These are phyloP conservation scores for Planoprotostelium fungivorum DNA, from an alignment of 78 protist species.

Conservation along the genomic window DNA sequence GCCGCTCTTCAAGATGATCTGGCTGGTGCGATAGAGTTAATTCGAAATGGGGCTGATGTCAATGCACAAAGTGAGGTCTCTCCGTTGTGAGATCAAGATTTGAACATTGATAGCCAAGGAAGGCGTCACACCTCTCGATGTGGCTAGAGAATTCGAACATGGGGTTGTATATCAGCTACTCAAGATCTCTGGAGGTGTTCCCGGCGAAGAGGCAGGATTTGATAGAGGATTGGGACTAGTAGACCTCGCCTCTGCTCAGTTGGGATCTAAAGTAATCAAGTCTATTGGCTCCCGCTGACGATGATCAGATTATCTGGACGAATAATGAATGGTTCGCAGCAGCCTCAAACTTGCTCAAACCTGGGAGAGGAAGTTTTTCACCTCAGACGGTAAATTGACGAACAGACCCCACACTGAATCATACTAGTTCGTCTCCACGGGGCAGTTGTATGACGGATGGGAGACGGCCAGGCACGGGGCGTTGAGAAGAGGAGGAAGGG, in stretches of 20 bases:
- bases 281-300: neutral
- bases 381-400: neutral
- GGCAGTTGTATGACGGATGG: constrained; percentile 79
- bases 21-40: neutral
- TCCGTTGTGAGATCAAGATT: neutral
- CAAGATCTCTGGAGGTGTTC: neutral
- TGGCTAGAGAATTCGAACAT: neutral
- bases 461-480: constrained; percentile 72
- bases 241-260: neutral
- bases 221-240: neutral
- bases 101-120: too few species aligned
- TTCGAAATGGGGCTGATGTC: neutral
- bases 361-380: neutral
- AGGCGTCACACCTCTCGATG: neutral
- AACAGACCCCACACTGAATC: neutral
- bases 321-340: neutral
- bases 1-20: neutral
- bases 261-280: neutral
- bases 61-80: neutral
- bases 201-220: neutral
- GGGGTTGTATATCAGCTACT: neutral
- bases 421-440: neutral
- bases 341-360: neutral
- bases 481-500: neutral
- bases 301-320: neutral